These are phyloP conservation scores for Russula vinacea DNA, from an alignment of 768 basidiomycete species.

Conservation along the genomic window DNA sequence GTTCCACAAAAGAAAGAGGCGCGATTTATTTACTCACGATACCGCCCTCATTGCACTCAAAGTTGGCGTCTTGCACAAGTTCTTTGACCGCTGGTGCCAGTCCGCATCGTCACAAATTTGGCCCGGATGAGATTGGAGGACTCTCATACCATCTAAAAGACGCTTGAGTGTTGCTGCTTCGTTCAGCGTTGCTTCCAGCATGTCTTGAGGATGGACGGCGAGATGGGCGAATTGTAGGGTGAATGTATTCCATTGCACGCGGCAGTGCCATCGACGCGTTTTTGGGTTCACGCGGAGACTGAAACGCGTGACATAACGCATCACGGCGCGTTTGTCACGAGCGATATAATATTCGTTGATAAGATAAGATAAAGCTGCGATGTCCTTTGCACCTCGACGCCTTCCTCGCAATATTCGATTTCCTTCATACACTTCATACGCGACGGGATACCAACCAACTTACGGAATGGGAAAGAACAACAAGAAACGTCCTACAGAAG, in stretches of 20 bases:
- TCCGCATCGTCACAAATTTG: constrained; percentile 8
- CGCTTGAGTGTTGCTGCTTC: constrained; percentile 90
- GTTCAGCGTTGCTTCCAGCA: constrained; percentile 89
- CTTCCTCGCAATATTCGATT: neutral
- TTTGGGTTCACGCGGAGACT: constrained; percentile 24
- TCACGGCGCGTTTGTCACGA: too few relatives aligned
- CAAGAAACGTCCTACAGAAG: constrained; percentile 25
- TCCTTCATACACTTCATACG: neutral
- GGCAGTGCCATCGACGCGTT: neutral
- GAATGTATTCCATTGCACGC: neutral
- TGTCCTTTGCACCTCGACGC: neutral
- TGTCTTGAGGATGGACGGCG: constrained; percentile 34
- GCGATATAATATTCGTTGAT: neutral
- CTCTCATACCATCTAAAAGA: constrained; percentile 79
- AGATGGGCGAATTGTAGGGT: neutral
- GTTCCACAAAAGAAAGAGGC: neutral
- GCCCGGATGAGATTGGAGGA: constrained; percentile 1
- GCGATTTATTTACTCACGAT: constrained; percentile 50
- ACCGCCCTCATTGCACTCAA: constrained; percentile 94
- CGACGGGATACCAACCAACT: neutral
- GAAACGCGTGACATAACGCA: constrained; percentile 29
- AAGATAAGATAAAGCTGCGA: constrained; percentile 1
- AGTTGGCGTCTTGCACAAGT: constrained; percentile 95
- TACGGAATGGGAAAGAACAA: constrained; percentile 28
- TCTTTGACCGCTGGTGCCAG: constrained; percentile 81